Base-by-base conservation (phyloP, 2,329 filamentous ascomycete species). In the Colletotrichum sp. region DNA sequence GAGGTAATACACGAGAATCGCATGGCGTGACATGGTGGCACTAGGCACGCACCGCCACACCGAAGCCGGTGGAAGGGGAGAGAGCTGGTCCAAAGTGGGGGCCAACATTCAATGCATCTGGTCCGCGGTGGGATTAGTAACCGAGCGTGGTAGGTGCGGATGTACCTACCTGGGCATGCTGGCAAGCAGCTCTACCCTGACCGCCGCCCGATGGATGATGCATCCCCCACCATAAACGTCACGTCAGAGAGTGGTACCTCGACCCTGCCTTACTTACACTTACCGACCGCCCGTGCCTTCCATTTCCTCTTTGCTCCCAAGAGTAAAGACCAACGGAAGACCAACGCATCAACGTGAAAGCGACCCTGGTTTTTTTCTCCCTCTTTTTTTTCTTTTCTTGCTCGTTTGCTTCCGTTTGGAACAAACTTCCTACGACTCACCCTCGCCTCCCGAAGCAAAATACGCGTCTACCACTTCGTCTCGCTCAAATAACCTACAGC, bases 11-110 rank as follows among this genome's bases (percentile, higher is more conserved):
- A 21, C 12, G 18, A 9, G 18, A 63, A 63, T 63, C 30, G 30
- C 59, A 21, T 32, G 30, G 10, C 32, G 59, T 63, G 59, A 34
- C 59, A 24, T 21, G 18, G 32, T 61, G 57, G 59, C 28, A 36
- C n/a, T 63, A 21, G 9, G 28, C 39, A 71, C 21, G 71, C 74
- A 69, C 70, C 48, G 74, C 70, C 74, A 76, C 70, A 76, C 70
- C 65, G 74, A 76, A 76, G 59, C 70, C 18, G 59, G 70, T 76
- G 48, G 74, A 76, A 76, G 59, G 64, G 10, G 55, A 69, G 48
- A 75, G 48, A 52, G 64, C 57, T 21, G 4, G 34, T 57, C 16
- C 36, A 64, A 72, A 28, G 70, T 74, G 74, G 73, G 36, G 55
- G 60, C 36, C 57, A 9, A 16, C 55, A 32, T 39, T 48, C 48